A percentile compares a stretch with the other conserved stretches of the same genome.
These are phyloP conservation scores for Corymbia calophylla DNA, from an alignment of 441 rosid genomes.

Conservation along the genomic window DNA sequence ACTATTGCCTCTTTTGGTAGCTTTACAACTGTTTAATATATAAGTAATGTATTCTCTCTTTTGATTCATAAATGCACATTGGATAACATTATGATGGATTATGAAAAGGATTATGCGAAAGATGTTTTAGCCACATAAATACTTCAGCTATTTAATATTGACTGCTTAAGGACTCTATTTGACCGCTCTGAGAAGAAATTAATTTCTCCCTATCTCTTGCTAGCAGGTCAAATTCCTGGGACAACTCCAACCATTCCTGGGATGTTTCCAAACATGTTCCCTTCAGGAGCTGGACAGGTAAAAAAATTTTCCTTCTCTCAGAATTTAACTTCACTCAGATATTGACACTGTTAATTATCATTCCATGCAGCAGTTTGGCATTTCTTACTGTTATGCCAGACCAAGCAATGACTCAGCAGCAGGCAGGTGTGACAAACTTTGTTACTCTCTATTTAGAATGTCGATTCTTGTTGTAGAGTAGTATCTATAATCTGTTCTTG, in stretches of 20 bases:
- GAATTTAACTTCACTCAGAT: not conserved
- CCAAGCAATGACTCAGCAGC: conserved; percentile 99
- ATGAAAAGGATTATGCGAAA: not conserved
- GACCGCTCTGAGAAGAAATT: not conserved
- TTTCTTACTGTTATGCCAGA: conserved; percentile 88
- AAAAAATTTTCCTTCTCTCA: not conserved
- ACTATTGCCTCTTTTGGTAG: conserved; percentile 69
- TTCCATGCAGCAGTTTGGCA: conserved; percentile 56
- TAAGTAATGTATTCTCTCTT: conserved; percentile 20
- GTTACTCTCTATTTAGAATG: not conserved
- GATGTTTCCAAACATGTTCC: conserved; percentile 77
- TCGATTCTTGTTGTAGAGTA: not conserved
- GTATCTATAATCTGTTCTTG: not conserved
- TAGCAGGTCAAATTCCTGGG: conserved; percentile 71
- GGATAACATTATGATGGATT: not conserved
- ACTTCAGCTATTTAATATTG: not conserved
- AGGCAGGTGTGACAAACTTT: conserved; percentile 36
- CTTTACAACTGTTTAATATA: conserved; percentile 36
- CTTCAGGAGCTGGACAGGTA: conserved; percentile 65
- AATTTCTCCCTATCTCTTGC: not conserved
- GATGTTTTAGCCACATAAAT: not conserved
- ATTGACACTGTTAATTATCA: conserved; percentile 13
- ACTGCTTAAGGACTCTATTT: not conserved
- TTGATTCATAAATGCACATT: conserved; percentile 12
- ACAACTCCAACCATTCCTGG: conserved; percentile 61